A percentile compares a stretch with the other conserved stretches of the same genome.
These are phyloP conservation scores for Cladosporium cucumerinum DNA, from an alignment of 2,329 filamentous ascomycete species.

Conservation along the genomic window DNA sequence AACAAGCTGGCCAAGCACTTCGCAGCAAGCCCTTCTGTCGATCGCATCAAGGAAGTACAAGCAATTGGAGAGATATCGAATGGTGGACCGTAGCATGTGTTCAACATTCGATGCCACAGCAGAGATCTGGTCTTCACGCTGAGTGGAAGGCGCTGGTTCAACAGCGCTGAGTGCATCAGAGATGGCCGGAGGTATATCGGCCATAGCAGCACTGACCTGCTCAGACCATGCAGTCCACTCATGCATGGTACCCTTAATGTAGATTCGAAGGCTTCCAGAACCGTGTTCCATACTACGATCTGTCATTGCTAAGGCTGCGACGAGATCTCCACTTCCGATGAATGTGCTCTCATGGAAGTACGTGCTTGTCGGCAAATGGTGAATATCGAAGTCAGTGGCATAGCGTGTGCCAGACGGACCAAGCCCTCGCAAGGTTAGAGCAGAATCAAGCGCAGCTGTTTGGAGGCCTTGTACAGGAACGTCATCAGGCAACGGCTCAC, in stretches of 20 bases:
- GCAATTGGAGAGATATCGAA: conserved; percentile 48
- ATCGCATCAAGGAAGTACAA: conserved; percentile 54
- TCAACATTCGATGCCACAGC: conserved; percentile 18
- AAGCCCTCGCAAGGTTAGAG: conserved; percentile 41
- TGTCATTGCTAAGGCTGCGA: conserved; percentile 41
- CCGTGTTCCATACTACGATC: conserved; percentile 44
- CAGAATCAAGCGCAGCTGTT: neutral
- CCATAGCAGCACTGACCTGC: conserved; percentile 48
- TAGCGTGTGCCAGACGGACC: conserved; percentile 50
- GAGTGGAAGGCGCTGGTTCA: neutral
- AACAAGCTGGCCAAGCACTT: conserved; percentile 41
- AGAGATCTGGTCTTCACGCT: conserved; percentile 1
- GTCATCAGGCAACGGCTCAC: conserved; percentile 31
- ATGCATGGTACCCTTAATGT: conserved; percentile 30
- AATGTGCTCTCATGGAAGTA: conserved; percentile 57
- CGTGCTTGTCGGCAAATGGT: conserved; percentile 48
- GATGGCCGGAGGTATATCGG: conserved; percentile 36
- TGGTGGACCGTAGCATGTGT: conserved; percentile 43
- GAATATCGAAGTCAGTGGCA: conserved; percentile 52
- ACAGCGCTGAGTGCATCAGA: conserved; percentile 22
- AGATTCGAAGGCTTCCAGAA: conserved; percentile 40
- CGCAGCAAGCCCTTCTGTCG: conserved; percentile 49
- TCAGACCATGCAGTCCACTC: conserved; percentile 57
- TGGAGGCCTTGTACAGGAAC: conserved; percentile 5
- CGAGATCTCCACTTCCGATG: conserved; percentile 56